Percentiles rank a stretch among this genome's conserved stretches.
These are phyloP conservation scores for Cladosporium colombiae DNA, from an alignment of 2,329 filamentous ascomycete species.

Conservation along the genomic window DNA sequence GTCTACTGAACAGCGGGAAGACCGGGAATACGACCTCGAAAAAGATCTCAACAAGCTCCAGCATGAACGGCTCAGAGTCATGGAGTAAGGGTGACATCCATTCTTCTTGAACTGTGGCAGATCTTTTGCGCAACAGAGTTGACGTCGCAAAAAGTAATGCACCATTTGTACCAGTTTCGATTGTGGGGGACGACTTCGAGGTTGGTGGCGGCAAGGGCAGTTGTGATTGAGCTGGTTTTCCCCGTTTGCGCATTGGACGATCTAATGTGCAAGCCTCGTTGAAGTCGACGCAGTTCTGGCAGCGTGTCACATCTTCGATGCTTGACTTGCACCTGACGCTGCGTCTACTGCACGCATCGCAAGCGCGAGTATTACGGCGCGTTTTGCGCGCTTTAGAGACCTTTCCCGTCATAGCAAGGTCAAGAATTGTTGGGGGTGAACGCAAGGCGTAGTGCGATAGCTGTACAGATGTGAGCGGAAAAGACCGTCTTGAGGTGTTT, in stretches of 20 bases:
- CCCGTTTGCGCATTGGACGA: slow-evolving; percentile 32
- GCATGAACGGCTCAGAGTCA: slow-evolving; percentile 39
- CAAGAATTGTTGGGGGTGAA: too few relatives aligned
- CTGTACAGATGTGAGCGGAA: not conserved
- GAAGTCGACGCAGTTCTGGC: slow-evolving; percentile 50
- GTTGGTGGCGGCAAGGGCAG: too few relatives aligned
- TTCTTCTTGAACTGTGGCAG: not conserved
- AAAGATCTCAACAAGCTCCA: slow-evolving; percentile 49
- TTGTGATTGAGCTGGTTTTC: slow-evolving; percentile 31
- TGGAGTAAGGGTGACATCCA: not conserved
- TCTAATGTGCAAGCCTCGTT: slow-evolving; percentile 47
- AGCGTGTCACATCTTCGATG: slow-evolving; percentile 36
- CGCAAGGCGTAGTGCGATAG: not conserved
- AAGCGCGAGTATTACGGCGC: slow-evolving; percentile 27
- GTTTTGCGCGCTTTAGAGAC: slow-evolving; percentile 19
- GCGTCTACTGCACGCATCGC: slow-evolving; percentile 50
- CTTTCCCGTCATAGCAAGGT: not conserved
- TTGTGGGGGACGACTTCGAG: not conserved
- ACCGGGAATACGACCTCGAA: slow-evolving; percentile 55
- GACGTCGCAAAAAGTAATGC: not conserved
- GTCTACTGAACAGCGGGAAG: slow-evolving; percentile 52
- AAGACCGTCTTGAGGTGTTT: too few relatives aligned
- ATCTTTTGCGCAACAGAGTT: not conserved
- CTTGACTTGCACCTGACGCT: slow-evolving; percentile 35
- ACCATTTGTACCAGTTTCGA: not conserved